phyloP scores from a whole-genome alignment of 768 basidiomycete genomes.

The Piloderma croceum region DNA sequence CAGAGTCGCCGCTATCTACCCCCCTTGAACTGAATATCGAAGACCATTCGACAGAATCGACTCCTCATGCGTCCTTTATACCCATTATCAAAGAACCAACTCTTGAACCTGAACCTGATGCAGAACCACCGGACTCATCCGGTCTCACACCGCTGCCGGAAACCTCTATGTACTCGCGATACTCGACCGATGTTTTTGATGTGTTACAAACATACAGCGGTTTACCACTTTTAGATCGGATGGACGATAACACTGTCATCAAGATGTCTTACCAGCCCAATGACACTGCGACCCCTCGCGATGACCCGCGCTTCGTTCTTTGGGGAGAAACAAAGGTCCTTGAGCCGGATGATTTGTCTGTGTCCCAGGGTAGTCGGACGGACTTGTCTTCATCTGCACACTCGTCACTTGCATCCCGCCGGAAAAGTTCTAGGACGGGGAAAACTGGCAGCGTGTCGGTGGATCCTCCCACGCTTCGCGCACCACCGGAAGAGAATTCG shows the following conservation, averaged over 20 bases:
- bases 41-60: neutral
- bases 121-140: constrained; percentile 13
- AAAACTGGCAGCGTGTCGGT: constrained; percentile 3
- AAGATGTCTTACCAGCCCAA: constrained; percentile 64
- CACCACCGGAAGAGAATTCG: constrained; percentile 20
- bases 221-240: constrained; percentile 63
- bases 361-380: constrained; percentile 33
- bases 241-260: constrained; percentile 64
- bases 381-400: constrained; percentile 35
- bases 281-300: constrained; percentile 65
- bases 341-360: constrained; percentile 34
- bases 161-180: constrained; percentile 52
- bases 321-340: constrained; percentile 62
- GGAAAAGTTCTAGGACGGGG: constrained; percentile 23
- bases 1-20: constrained; percentile 24
- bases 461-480: constrained; percentile 11
- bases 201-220: constrained; percentile 77
- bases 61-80: too few species aligned
- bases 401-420: constrained; percentile 33
- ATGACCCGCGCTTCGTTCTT: constrained; percentile 88
- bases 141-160: constrained; percentile 37
- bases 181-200: constrained; percentile 74
- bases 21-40: constrained; percentile 9
- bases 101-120: neutral
- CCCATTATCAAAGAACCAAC: neutral